Percentiles rank a stretch among this genome's conserved stretches.
Conservation (phyloP, 129 eudicot species). For the Lonicera japonica region DNA sequence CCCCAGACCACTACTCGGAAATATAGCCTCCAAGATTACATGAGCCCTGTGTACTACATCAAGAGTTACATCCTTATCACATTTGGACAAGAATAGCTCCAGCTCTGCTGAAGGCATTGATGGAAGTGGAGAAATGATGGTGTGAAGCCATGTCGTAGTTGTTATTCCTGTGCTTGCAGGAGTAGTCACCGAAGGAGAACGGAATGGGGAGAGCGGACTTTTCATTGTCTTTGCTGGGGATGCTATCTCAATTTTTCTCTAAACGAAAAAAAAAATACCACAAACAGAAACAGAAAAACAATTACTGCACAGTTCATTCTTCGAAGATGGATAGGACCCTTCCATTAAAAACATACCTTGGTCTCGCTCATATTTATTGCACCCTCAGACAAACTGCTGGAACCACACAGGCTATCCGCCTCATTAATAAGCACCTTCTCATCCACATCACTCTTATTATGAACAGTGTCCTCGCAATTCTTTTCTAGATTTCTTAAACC, state of each 20-base stretch:
- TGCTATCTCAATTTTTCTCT: conserved; percentile 76
- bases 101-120: conserved; percentile 65
- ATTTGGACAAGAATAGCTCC: conserved; percentile 51
- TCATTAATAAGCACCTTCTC: conserved; percentile 76
- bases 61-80: conserved; percentile 75
- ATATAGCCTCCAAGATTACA: conserved; percentile 83
- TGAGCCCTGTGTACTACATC: conserved; percentile 77
- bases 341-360: conserved; percentile 50
- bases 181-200: conserved; percentile 76
- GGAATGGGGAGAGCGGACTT: conserved; percentile 75
- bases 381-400: conserved; percentile 91
- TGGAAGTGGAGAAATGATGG: conserved; percentile 79
- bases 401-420: conserved; percentile 77
- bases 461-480: conserved; percentile 58
- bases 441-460: conserved; percentile 64
- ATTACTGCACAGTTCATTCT: background rate
- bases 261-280: conserved; percentile 10
- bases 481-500: conserved; percentile 58
- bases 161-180: conserved; percentile 98
- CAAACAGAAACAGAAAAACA: conserved; percentile 5
- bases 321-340: background rate
- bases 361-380: conserved; percentile 48
- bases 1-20: conserved; percentile 75
- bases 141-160: conserved; percentile 89
- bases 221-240: conserved; percentile 87